A percentile compares a stretch with the other conserved stretches of the same genome.
These are phyloP conservation scores for Schwanniomyces etchellsii DNA, from an alignment of 1,139 yeast species.

Conservation along the genomic window DNA sequence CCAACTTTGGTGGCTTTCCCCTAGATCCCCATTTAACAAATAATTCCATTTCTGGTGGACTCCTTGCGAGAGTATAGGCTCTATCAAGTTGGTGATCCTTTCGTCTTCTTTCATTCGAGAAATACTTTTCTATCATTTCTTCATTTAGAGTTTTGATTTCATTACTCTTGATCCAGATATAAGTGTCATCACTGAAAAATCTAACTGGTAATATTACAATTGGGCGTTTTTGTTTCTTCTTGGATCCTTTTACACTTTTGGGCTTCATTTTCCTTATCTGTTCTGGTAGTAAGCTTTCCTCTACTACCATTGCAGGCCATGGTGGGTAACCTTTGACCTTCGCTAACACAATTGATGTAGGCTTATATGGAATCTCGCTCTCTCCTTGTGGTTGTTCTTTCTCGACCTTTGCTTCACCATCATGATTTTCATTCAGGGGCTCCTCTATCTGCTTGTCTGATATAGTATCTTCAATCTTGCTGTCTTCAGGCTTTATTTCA, in stretches of 20 bases:
- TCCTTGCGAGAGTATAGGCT: slow-evolving; percentile 35
- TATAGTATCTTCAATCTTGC: too few relatives aligned
- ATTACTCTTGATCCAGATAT: slow-evolving; percentile 49
- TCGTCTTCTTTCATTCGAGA: slow-evolving; percentile 18
- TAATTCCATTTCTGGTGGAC: slow-evolving; percentile 39
- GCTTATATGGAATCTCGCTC: slow-evolving; percentile 8
- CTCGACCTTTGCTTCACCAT: slow-evolving; percentile 1
- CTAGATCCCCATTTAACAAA: slow-evolving; percentile 40
- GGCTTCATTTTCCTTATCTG: slow-evolving; percentile 46
- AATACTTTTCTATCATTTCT: slow-evolving; percentile 24
- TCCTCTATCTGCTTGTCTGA: slow-evolving; percentile 1
- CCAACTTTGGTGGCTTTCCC: slow-evolving; percentile 25
- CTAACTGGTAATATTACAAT: slow-evolving; percentile 40
- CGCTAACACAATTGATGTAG: slow-evolving; percentile 52
- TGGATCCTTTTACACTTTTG: slow-evolving; percentile 23
- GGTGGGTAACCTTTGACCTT: slow-evolving; percentile 76
- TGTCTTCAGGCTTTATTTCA: too few relatives aligned
- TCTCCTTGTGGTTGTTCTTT: slow-evolving; percentile 1
- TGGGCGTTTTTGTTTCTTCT: slow-evolving; percentile 13
- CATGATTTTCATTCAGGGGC: slow-evolving; percentile 1
- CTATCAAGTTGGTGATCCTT: slow-evolving; percentile 31
- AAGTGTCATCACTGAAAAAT: slow-evolving; percentile 62
- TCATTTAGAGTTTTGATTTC: slow-evolving; percentile 33
- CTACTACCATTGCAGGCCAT: slow-evolving; percentile 80
- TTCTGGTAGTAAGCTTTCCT: slow-evolving; percentile 49